Conservation (phyloP, 345 rosid genomes). For the Rubroshorea leprosula region DNA sequence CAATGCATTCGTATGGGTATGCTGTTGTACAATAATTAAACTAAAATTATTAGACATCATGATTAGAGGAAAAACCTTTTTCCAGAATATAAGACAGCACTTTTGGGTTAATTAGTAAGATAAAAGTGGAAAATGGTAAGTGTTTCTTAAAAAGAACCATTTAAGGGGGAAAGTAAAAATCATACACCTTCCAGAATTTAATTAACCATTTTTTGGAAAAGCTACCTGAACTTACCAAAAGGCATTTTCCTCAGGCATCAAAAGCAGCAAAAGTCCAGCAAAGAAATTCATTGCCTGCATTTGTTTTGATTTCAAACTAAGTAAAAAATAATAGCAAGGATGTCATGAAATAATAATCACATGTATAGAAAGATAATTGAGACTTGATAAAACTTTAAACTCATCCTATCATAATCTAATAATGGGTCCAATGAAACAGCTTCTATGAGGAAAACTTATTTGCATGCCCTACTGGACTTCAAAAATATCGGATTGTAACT, state of each 20-base stretch:
- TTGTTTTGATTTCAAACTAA: conserved; percentile 20
- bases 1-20: conserved; percentile 1
- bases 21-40: background rate
- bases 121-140: background rate
- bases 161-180: background rate
- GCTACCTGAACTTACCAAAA: conserved; percentile 72
- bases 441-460: background rate
- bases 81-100: background rate
- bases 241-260: conserved; percentile 99
- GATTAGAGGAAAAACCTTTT: background rate
- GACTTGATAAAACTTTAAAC: conserved; percentile 6
- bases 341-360: background rate
- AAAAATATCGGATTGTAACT: no score
- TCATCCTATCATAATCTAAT: conserved; percentile 1
- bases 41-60: background rate
- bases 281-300: conserved; percentile 98
- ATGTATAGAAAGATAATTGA: background rate
- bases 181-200: background rate
- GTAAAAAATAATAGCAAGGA: conserved; percentile 1
- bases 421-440: background rate
- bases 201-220: conserved; percentile 2
- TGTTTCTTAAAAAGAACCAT: background rate
- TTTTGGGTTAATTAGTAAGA: background rate
- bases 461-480: no score
- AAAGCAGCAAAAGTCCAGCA: conserved; percentile 87